Evolutionary conservation across 192 early-diverging fungal species (phyloP).

Genomic region (Thoreauomyces humboldtii): DNA sequence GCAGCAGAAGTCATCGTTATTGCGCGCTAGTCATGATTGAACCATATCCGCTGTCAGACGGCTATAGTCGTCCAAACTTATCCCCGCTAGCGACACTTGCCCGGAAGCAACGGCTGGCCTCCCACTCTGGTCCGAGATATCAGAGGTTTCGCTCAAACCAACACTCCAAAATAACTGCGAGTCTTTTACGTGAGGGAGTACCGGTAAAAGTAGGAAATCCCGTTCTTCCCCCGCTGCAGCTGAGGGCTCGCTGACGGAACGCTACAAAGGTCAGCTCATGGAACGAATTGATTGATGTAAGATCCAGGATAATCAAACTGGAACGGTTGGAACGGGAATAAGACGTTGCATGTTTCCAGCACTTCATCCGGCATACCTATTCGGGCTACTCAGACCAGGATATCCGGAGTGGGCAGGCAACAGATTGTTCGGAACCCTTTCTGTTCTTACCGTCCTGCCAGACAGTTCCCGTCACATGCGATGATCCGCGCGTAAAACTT

Average conservation of each 20-base stretch:
- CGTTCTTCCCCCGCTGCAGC: no score
- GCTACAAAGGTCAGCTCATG: no score
- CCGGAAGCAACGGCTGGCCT: neutral
- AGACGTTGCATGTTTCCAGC: neutral
- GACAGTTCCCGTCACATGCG: neutral
- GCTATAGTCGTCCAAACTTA: neutral
- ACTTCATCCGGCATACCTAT: neutral
- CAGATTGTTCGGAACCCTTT: slow-evolving; percentile 4
- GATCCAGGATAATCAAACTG: neutral
- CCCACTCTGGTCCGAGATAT: no score
- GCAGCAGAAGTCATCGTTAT: no score
- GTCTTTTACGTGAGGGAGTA: neutral
- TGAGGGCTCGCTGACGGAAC: no score
- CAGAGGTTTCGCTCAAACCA: no score
- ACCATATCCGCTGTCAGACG: no score
- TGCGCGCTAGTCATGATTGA: no score
- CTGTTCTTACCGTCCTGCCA: neutral
- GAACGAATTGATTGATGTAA: no score
- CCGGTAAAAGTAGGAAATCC: neutral
- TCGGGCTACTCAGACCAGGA: neutral
- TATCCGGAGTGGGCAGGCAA: neutral
- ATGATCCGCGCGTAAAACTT: neutral
- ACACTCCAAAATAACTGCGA: neutral
- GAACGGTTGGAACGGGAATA: neutral
- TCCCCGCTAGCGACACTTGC: neutral